These are phyloP conservation scores for Epichloe gansuensis DNA, from an alignment of 2,329 filamentous ascomycete genomes.

Conservation along the genomic window DNA sequence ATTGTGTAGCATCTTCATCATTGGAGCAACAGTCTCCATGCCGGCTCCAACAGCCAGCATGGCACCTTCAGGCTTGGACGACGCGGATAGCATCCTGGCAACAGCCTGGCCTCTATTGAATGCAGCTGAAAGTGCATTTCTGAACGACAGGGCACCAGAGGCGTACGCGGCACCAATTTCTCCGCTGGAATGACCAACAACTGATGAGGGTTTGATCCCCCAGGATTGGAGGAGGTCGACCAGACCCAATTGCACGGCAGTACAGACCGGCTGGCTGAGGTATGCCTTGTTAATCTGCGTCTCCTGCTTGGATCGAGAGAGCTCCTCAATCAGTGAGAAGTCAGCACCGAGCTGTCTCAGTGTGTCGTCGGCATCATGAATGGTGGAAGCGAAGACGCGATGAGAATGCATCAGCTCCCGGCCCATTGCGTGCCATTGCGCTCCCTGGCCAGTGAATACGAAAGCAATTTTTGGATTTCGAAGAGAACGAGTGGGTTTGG, in stretches of 20 bases:
- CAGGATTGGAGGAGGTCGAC: constrained; percentile 30
- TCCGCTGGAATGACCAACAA: constrained; percentile 34
- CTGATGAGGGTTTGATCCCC: constrained; percentile 26
- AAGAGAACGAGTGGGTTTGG: constrained; percentile 7
- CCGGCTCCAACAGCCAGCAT: constrained; percentile 45
- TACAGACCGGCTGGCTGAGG: constrained; percentile 31
- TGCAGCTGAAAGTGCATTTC: constrained; percentile 31
- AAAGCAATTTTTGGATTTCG: constrained; percentile 16
- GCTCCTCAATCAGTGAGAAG: constrained; percentile 26
- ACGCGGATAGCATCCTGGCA: not conserved
- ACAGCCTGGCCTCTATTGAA: constrained; percentile 26
- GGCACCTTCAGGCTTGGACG: constrained; percentile 20
- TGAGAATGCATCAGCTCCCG: constrained; percentile 22
- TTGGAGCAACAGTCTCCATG: constrained; percentile 9
- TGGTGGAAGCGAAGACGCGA: constrained; percentile 21
- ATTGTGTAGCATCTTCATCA: constrained; percentile 15
- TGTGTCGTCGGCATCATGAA: constrained; percentile 20
- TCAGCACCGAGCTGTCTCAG: constrained; percentile 21
- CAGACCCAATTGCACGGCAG: constrained; percentile 35
- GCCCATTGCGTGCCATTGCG: constrained; percentile 26
- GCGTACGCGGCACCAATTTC: constrained; percentile 37
- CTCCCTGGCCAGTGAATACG: constrained; percentile 28
- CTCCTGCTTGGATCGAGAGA: constrained; percentile 20
- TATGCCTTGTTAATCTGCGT: constrained; percentile 25
- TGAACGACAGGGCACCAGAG: constrained; percentile 30